Evolutionary conservation across 2,329 filamentous ascomycete genomes (phyloP).

Genomic region (Ascochyta koolunga): DNA sequence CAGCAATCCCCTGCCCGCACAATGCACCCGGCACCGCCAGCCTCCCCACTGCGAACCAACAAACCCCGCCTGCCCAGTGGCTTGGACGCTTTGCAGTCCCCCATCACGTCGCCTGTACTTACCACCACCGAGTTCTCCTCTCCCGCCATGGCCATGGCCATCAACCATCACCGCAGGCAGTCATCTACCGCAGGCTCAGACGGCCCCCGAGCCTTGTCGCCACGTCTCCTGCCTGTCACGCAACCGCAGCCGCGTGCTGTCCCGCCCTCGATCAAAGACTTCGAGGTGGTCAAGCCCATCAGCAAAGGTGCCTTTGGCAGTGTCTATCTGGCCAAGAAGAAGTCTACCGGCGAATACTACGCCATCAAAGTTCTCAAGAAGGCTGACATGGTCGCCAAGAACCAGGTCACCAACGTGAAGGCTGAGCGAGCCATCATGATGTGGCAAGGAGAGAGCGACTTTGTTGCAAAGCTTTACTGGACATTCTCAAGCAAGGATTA

Average conservation of each 20-base stretch:
- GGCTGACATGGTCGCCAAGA: slow-evolving; percentile 99
- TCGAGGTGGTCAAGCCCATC: slow-evolving; percentile 99
- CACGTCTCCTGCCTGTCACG: slow-evolving; percentile 75
- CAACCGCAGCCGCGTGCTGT: slow-evolving; percentile 86
- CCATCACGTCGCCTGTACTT: slow-evolving; percentile 87
- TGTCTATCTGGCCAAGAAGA: slow-evolving; percentile 98
- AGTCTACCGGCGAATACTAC: slow-evolving; percentile 96
- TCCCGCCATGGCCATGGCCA: slow-evolving; percentile 63
- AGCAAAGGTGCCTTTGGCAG: slow-evolving; percentile 98
- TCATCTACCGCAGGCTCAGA: slow-evolving; percentile 86
- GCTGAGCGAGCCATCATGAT: slow-evolving; percentile 99
- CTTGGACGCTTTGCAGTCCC: slow-evolving; percentile 74
- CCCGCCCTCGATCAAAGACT: slow-evolving; percentile 97
- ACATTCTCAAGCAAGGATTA: slow-evolving; percentile 99
- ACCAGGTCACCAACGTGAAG: slow-evolving; percentile 98
- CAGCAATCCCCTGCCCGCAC: slow-evolving; percentile 89
- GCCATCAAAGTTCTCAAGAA: slow-evolving; percentile 99
- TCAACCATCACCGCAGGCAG: slow-evolving; percentile 80
- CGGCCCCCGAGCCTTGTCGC: slow-evolving; percentile 74
- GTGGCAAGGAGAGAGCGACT: slow-evolving; percentile 99
- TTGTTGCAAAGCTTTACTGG: slow-evolving; percentile 99
- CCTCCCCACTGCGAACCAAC: slow-evolving; percentile 82
- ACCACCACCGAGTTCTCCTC: slow-evolving; percentile 82
- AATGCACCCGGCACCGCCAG: slow-evolving; percentile 65
- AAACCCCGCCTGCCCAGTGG: slow-evolving; percentile 75